phyloP scores from a whole-genome alignment of 371 early-diverging fungal genomes.

The Dichotomocladium elegans region DNA sequence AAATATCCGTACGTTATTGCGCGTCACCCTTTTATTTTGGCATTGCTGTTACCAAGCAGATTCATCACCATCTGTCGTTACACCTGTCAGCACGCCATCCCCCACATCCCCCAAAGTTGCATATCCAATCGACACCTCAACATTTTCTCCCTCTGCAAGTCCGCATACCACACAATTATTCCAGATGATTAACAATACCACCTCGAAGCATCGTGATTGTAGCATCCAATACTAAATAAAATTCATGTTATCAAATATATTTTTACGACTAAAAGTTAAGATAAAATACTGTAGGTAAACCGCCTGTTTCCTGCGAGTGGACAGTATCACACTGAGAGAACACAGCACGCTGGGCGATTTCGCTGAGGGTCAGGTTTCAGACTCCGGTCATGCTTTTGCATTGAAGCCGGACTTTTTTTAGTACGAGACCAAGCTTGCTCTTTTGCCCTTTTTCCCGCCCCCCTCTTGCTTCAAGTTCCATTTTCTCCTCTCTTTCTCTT shows the following conservation, averaged over 20 bases:
- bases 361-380: too few species aligned
- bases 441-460: background rate
- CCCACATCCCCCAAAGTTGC: slow-evolving; percentile 13
- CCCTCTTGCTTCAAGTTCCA: background rate
- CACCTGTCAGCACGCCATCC: slow-evolving; percentile 8
- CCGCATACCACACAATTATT: slow-evolving; percentile 20
- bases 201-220: slow-evolving; percentile 18
- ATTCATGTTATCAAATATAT: slow-evolving; percentile 18
- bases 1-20: slow-evolving; percentile 11
- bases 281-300: too few species aligned
- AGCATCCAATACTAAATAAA: slow-evolving; percentile 23
- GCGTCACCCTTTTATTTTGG: slow-evolving; percentile 9
- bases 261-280: slow-evolving; percentile 4
- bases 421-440: background rate
- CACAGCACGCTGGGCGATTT: too few species aligned
- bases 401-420: too few species aligned
- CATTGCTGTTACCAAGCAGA: slow-evolving; percentile 11
- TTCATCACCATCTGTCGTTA: slow-evolving; percentile 6
- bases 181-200: slow-evolving; percentile 23
- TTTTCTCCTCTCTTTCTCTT: background rate
- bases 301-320: too few species aligned
- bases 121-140: slow-evolving; percentile 19
- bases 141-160: slow-evolving; percentile 23
- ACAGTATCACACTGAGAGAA: too few species aligned
- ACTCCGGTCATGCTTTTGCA: too few species aligned